Percentiles rank a stretch among this genome's conserved stretches.
Conservation (phyloP, 192 early-diverging fungal species). For the Haplosporangium gracile region DNA sequence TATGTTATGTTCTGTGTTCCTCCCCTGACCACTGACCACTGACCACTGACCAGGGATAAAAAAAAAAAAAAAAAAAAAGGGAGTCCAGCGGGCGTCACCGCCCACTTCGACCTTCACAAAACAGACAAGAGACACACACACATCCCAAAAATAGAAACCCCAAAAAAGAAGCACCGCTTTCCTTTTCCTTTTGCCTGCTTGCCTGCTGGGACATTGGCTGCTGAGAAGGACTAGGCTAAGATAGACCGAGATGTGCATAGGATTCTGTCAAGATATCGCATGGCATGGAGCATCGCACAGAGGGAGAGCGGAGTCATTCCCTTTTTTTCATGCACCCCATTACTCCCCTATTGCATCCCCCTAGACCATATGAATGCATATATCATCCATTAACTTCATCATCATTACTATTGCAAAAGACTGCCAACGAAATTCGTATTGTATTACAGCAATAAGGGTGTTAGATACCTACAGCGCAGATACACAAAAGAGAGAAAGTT, state of each 20-base stretch:
- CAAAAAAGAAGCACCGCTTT: neutral
- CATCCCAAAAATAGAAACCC: neutral
- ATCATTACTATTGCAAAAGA: too few relatives aligned
- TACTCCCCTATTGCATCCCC: too few relatives aligned
- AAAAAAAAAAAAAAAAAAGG: neutral
- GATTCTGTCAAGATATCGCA: neutral
- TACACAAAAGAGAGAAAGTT: neutral
- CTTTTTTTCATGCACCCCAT: neutral
- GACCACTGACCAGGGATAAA: neutral
- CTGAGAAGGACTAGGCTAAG: too few relatives aligned
- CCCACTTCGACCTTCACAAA: too few relatives aligned
- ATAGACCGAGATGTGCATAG: too few relatives aligned
- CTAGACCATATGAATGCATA: too few relatives aligned
- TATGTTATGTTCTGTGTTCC: neutral
- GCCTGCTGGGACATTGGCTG: too few relatives aligned
- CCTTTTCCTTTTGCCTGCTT: neutral
- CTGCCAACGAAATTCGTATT: too few relatives aligned
- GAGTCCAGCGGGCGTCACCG: neutral
- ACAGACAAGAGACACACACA: neutral
- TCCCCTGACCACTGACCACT: neutral
- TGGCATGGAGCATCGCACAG: neutral
- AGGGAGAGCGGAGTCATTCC: neutral
- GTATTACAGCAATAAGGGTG: too few relatives aligned
- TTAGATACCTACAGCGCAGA: too few relatives aligned
- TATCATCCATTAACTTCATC: too few relatives aligned